Base-by-base conservation (phyloP, 2,329 filamentous ascomycete species). In the Fusarium anguioides region DNA sequence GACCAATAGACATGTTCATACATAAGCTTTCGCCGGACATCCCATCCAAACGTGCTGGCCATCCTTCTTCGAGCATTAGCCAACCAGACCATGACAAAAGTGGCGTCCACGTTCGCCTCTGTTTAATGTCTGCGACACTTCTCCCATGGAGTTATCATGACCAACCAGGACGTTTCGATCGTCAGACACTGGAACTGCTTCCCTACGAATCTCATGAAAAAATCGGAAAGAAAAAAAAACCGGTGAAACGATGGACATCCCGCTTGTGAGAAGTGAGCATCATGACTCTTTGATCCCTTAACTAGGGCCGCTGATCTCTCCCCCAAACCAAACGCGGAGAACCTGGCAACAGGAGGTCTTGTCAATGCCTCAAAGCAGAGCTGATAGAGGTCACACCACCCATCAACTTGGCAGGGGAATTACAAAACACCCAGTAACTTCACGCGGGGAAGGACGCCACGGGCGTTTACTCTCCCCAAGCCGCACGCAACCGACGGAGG, bases 341-440 rank as follows among this genome's bases (percentile, higher is more conserved):
- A 52, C 35, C 35, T 33, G 31, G 31, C 31, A 33, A 6, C 23
- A n/a, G 48, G 21, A 48, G 20, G 26, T 31, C 60, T 44, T 60
- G 42, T 48, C 64, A 59, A 63, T 20, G 33, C 37, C 54, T 21
- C 36, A 21, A 48, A 56, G 40, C 27, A 63, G 44, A 40, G 33
- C 31, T 57, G 58, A 35, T 37, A 49, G 59, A 60, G 64, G 42
- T 66, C 65, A 68, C 64, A 66, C 65, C 65, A 68, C 65, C 50
- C 47, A 44, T 15, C 60, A 62, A 64, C 64, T 58, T 60, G 65
- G 65, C 65, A 68, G 65, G 65, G 64, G 65, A 61, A 62, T 68
- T 53, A 66, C 50, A 42, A n/a, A 54, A 56, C 60, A 47, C 50
- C n/a, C 61, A 65, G 61, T 65, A 49, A 49, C 24, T 39, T 46